Base-by-base conservation (phyloP, 805 yeast species). In the Yamadazyma insecticola region DNA sequence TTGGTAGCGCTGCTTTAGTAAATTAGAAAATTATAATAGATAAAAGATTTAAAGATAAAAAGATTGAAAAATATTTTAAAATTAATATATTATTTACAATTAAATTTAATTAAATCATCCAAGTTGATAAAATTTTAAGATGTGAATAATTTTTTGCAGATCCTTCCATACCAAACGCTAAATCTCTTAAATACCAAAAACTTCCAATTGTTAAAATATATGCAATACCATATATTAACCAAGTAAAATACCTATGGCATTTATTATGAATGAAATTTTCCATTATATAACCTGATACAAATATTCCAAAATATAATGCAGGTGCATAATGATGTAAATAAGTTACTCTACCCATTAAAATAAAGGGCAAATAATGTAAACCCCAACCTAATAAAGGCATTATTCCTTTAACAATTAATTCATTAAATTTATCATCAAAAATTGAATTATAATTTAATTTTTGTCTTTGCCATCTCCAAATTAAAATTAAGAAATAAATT, bases 141-240 rank as follows among this genome's bases (percentile, higher is more conserved):
- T 62, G 55, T 4, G 28, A 9, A 44, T 41, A 63, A 28, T 54
- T 28, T 22, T 39, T 43, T 16, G 60, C 39, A 4, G 61, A 45
- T 0, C 63, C 66, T 25, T 45, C 48, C 95, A 90, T 84, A 32
- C 97, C 97, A 45, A 82, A 81, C 12, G 86, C 72, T 28, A 90
- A 62, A 37, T 85, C 87, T 30, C 78, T 65, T 50, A 76, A 78
- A 50, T 67, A 61, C 50, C 70, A 56, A 55, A 83, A 88, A 13
- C 70, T 57, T 25, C 74, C 81, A 24, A 76, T 55, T 29, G 87
- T 72, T 18, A 58, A 40, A 2, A 55, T 48, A 48, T 79, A 81
- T 24, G 75, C 55, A 2, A 55, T 40, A 8, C 53, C 29, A 54
- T 74, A 85, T 14, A 75, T 44, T 7, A 39, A 8, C 15, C 20